Percentiles rank a stretch among this genome's conserved stretches.
These are phyloP conservation scores for Arthrobotrys pseudoclavata DNA, from an alignment of 2,329 filamentous ascomycete species.

Conservation along the genomic window DNA sequence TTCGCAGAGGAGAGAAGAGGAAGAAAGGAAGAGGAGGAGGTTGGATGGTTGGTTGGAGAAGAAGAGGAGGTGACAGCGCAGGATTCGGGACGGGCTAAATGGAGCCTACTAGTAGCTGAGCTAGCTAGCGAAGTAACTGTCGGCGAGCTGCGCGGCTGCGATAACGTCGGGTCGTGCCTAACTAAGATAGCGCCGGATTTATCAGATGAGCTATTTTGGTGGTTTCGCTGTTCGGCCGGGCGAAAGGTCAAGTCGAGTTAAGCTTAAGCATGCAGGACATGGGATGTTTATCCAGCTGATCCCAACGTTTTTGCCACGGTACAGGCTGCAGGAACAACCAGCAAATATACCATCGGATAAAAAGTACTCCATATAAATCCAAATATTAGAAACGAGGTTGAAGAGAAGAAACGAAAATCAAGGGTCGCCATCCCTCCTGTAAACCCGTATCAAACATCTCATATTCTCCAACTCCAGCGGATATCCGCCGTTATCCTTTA, in stretches of 20 bases:
- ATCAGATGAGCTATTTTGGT: conserved; percentile 53
- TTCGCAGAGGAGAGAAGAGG: not conserved
- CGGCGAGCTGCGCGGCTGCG: conserved; percentile 1
- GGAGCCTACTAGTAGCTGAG: not conserved
- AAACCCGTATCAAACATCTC: conserved; percentile 55
- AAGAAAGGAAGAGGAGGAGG: not conserved
- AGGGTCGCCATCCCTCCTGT: conserved; percentile 46
- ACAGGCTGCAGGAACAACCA: conserved; percentile 38
- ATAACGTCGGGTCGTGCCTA: not conserved
- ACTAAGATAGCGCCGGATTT: conserved; percentile 47
- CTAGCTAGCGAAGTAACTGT: not conserved
- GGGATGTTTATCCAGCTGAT: conserved; percentile 1
- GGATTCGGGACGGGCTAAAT: not conserved
- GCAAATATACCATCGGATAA: not conserved
- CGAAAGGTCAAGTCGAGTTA: conserved; percentile 3
- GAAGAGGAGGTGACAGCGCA: not conserved
- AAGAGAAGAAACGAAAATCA: conserved; percentile 10
- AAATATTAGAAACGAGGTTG: not conserved
- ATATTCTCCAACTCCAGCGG: conserved; percentile 57
- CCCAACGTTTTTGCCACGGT: conserved; percentile 10
- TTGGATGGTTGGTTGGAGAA: not conserved
- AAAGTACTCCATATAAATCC: not conserved
- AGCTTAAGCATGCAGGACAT: not conserved
- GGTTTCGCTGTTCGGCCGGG: conserved; percentile 10
- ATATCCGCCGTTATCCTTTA: conserved; percentile 39